Evolutionary conservation across 768 basidiomycete species (phyloP), one percentile per base, ranked within the genome.

Genomic region (Chalciporus piperatus): DNA sequence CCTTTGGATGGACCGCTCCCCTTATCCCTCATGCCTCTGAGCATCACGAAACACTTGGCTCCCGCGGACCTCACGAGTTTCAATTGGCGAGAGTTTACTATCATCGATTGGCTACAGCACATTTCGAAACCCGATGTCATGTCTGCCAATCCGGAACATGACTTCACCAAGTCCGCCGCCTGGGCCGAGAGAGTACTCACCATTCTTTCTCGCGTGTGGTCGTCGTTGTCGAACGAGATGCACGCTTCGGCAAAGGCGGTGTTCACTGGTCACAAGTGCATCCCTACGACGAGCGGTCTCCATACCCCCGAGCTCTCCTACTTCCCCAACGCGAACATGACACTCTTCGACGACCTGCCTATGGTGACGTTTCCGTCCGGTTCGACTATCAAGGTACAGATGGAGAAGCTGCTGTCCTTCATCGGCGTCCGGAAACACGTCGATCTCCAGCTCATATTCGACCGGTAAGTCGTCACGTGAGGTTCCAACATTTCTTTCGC

Each of bases 401-500:
- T 92, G 57, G 92, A 95, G 63, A 85, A 81, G 56, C 66, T 92
- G 3, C 69, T 93, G 6, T 73, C 80, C 25, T 79, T 77, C 2
- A 71, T 98, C 0, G 96, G 93, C 11, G 91, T 98, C 11, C 81
- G 92, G 16, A 91, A 84, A 64, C 93, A 95, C 56, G 92, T 98
- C 7, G 90, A 98, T 53, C 75, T 98, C 2, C 94, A 98, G 66
- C 74, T 97, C 3, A 79, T 99, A n/a, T 99, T 99, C 64, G 82
- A 87, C 48, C 78, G 94, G 85, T 89, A 47, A 44, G 74, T 58
- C 2, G 10, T 38, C 10, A n/a, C 8, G 16, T 27, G 38, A 41
- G 16, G 23, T 9, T 39, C 44, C 9, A 17, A 44, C 56, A 28
- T 47, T 38, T 38, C 25, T 33, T 19, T 28, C 19, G 28, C 30